A percentile compares a stretch with the other conserved stretches of the same genome.
Evolutionary conservation across 108 stramenopile genomes (phyloP).

Genomic region (Mediolabrus comicus): DNA sequence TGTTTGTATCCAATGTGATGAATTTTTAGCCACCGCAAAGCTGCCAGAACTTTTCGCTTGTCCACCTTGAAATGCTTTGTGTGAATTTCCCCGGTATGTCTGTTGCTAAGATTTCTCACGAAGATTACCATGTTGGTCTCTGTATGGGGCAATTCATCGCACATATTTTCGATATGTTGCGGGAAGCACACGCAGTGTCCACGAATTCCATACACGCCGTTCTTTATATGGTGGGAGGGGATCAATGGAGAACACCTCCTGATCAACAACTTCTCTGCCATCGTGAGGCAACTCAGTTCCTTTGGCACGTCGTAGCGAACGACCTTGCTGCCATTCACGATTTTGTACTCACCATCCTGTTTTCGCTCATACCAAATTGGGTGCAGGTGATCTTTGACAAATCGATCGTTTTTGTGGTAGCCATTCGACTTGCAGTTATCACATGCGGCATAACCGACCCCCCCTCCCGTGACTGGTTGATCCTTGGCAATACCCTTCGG

Average conservation of each 20-base stretch:
- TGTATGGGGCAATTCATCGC: background rate
- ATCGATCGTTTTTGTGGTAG: background rate
- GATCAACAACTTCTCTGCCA: slow-evolving; percentile 23
- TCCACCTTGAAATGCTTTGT: no score
- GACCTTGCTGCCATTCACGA: no score
- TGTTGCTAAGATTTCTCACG: background rate
- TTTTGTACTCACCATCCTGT: background rate
- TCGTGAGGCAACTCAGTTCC: background rate
- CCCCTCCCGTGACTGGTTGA: background rate
- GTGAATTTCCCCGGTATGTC: background rate
- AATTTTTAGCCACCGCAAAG: background rate
- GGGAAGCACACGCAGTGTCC: slow-evolving; percentile 10
- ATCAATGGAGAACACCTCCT: slow-evolving; percentile 2
- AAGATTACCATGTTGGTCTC: background rate
- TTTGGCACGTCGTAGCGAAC: slow-evolving; percentile 8
- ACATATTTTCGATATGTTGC: slow-evolving; percentile 5
- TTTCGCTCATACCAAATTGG: background rate
- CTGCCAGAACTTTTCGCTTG: background rate
- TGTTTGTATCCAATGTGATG: background rate
- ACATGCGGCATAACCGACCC: background rate
- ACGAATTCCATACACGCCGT: background rate
- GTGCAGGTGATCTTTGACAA: background rate
- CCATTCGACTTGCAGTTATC: background rate
- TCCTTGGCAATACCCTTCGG: background rate
- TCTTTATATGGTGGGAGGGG: slow-evolving; percentile 1